These are phyloP conservation scores for Amylostereum areolatum DNA, from an alignment of 1,284 basidiomycete genomes.

Conservation along the genomic window DNA sequence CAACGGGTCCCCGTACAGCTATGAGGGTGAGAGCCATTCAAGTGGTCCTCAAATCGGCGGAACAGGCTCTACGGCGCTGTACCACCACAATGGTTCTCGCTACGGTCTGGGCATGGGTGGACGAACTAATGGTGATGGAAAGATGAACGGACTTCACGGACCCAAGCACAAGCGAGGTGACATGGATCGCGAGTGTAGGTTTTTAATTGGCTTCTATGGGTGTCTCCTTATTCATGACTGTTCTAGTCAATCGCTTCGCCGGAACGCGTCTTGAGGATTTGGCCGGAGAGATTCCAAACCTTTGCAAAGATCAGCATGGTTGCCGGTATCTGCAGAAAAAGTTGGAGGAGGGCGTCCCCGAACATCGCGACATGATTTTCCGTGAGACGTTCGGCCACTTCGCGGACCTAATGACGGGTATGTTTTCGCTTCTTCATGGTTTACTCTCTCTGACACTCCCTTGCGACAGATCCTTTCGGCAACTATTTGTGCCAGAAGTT, in stretches of 20 bases:
- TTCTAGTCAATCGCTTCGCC: constrained; percentile 85
- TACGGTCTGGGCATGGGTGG: constrained; percentile 63
- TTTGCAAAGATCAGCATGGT: constrained; percentile 99
- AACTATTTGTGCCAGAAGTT: constrained; percentile 99
- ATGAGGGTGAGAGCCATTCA: constrained; percentile 47
- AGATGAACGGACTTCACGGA: constrained; percentile 85
- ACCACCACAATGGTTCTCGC: constrained; percentile 72
- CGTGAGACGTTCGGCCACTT: constrained; percentile 97
- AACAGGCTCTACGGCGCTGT: constrained; percentile 74
- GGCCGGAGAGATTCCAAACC: constrained; percentile 85
- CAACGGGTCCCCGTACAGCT: constrained; percentile 44
- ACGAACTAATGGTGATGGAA: constrained; percentile 50
- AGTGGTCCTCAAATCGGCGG: constrained; percentile 33
- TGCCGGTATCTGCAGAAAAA: constrained; percentile 99
- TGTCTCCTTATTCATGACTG: constrained; percentile 2
- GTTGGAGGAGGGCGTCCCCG: constrained; percentile 90
- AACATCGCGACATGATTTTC: constrained; percentile 99
- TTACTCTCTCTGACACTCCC: not conserved
- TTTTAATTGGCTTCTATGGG: not conserved
- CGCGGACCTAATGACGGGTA: constrained; percentile 96
- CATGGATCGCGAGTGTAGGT: constrained; percentile 80
- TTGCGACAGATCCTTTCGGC: constrained; percentile 86
- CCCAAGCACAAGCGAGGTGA: constrained; percentile 92
- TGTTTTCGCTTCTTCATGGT: constrained; percentile 14
- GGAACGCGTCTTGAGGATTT: constrained; percentile 95